Conservation (phyloP, 2,329 filamentous ascomycete genomes). For the Epichloe uncinata region DNA sequence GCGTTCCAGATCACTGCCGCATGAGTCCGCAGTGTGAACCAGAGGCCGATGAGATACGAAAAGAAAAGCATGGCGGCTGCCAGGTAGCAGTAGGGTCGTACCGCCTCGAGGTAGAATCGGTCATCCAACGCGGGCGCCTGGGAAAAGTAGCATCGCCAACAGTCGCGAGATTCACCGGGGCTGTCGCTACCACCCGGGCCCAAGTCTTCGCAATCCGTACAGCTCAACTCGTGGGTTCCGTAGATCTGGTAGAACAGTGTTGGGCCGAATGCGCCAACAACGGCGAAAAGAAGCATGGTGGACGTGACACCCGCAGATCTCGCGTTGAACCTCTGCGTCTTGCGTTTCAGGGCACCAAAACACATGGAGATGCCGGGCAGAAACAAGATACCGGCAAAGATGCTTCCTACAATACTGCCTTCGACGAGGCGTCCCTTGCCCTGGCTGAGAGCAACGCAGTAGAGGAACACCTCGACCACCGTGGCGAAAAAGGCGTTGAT, state of each 20-base stretch:
- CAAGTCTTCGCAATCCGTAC: constrained; percentile 48
- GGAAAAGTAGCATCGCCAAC: constrained; percentile 85
- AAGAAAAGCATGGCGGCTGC: constrained; percentile 76
- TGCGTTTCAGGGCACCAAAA: constrained; percentile 92
- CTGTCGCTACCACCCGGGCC: constrained; percentile 17
- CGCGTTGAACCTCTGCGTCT: constrained; percentile 96
- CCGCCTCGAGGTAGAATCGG: constrained; percentile 78
- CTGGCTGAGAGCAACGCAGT: constrained; percentile 84
- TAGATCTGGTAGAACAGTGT: constrained; percentile 98
- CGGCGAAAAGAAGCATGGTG: constrained; percentile 93
- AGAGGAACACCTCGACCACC: constrained; percentile 92
- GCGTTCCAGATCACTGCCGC: constrained; percentile 94
- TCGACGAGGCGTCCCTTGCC: constrained; percentile 90
- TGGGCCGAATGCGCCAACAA: constrained; percentile 88
- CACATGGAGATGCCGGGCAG: constrained; percentile 95
- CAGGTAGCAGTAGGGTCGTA: constrained; percentile 87
- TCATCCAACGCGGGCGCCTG: constrained; percentile 76
- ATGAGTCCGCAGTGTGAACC: constrained; percentile 92
- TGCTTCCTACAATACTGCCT: constrained; percentile 93
- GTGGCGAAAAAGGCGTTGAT: constrained; percentile 99
- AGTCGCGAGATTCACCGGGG: constrained; percentile 48
- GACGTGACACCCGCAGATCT: constrained; percentile 92
- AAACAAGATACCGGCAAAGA: constrained; percentile 92
- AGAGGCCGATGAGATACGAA: constrained; percentile 84
- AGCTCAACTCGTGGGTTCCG: constrained; percentile 91